Evolutionary conservation across 108 stramenopile species (phyloP).

Genomic region (Heterococcus sp.): DNA sequence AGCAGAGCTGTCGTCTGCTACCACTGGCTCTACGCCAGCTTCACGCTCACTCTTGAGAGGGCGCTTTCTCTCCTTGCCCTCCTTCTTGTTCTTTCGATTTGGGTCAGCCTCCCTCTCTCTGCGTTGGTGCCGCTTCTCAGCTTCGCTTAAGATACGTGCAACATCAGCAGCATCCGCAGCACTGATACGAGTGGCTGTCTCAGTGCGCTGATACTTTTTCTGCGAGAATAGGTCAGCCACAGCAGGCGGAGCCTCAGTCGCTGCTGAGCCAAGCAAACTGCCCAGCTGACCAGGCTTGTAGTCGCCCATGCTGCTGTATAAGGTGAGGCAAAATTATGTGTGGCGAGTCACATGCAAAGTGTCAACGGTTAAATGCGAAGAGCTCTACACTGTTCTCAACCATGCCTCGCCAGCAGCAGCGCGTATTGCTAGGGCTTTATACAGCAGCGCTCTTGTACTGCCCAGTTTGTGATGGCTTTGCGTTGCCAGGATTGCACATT

Average conservation of each 20-base stretch:
- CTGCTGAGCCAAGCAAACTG: not conserved
- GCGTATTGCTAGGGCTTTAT: too few relatives aligned
- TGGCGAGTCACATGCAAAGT: too few relatives aligned
- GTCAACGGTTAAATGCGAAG: too few relatives aligned
- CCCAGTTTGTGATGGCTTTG: too few relatives aligned
- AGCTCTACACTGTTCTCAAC: too few relatives aligned
- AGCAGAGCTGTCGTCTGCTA: not conserved
- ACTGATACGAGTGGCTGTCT: not conserved
- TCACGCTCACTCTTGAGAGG: constrained; percentile 17
- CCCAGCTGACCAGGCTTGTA: not conserved
- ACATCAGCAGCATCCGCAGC: constrained; percentile 4
- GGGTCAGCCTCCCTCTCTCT: constrained; percentile 20
- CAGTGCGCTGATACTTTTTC: not conserved
- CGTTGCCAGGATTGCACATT: too few relatives aligned
- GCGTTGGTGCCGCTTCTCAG: constrained; percentile 6
- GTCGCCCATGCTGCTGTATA: not conserved
- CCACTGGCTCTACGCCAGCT: not conserved
- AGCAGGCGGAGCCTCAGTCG: not conserved
- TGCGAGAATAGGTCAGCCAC: not conserved
- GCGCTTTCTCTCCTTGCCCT: constrained; percentile 35
- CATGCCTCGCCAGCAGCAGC: too few relatives aligned
- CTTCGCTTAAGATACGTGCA: constrained; percentile 10
- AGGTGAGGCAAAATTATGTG: too few relatives aligned
- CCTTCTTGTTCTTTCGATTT: constrained; percentile 11
- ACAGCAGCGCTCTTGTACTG: too few relatives aligned